These are phyloP conservation scores for Dendrobium huoshanense DNA, from an alignment of 106 monocot species.

Conservation along the genomic window DNA sequence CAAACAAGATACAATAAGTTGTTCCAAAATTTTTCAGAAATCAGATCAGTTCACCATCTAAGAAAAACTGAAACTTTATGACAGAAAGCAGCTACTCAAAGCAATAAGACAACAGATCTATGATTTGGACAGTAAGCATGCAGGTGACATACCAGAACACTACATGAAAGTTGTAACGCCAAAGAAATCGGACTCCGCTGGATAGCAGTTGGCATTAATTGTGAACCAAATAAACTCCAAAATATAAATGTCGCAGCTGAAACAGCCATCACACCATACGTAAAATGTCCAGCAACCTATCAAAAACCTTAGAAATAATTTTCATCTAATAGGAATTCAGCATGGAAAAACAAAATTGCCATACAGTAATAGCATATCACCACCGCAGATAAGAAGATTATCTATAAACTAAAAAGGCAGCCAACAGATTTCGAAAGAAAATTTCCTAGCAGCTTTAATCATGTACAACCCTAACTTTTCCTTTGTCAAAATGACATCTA, in stretches of 20 bases:
- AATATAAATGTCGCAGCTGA: constrained; percentile 93
- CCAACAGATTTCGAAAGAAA: neutral
- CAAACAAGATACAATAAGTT: neutral
- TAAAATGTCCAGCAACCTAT: constrained; percentile 95
- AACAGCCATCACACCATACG: constrained; percentile 95
- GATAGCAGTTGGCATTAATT: constrained; percentile 65
- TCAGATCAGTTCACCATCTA: neutral
- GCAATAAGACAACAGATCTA: neutral
- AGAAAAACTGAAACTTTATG: neutral
- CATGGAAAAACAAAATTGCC: neutral
- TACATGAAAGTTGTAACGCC: constrained; percentile 96
- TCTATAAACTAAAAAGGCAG: neutral
- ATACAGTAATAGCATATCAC: neutral
- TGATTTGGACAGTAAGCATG: neutral
- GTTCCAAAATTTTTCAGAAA: neutral
- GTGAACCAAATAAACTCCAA: constrained; percentile 80
- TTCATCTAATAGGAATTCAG: neutral
- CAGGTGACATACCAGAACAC: constrained; percentile 70
- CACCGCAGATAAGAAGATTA: neutral
- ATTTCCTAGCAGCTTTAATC: neutral
- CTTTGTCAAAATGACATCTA: neutral
- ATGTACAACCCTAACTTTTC: neutral
- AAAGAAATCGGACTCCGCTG: constrained; percentile 72
- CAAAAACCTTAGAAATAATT: neutral
- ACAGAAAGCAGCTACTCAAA: neutral